Evolutionary conservation across 495 filamentous ascomycete genomes (phyloP).

Genomic region (Mycothermus thermophilus): DNA sequence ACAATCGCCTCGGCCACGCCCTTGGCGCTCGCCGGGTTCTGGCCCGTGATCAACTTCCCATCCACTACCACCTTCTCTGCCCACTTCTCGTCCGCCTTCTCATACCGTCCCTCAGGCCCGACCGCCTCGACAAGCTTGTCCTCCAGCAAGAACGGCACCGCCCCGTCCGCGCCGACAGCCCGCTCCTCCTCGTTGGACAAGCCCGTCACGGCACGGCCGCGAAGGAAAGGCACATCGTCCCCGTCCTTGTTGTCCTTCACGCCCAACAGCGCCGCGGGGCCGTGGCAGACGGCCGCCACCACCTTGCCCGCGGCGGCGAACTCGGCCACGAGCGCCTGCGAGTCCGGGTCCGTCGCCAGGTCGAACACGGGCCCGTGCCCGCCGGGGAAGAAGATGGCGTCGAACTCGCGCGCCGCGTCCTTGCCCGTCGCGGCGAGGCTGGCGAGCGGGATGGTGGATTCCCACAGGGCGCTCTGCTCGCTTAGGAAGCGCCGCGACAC

Average conservation of each 20-base stretch:
- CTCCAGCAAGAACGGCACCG: conserved; percentile 56
- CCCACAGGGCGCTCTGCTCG: conserved; percentile 43
- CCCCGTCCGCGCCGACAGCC: conserved; percentile 26
- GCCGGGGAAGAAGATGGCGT: conserved; percentile 59
- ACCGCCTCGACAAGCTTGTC: conserved; percentile 38
- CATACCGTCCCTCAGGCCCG: conserved; percentile 38
- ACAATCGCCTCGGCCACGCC: conserved; percentile 41
- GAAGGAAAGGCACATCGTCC: conserved; percentile 28
- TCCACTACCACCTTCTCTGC: conserved; percentile 46
- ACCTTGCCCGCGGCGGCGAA: conserved; percentile 49
- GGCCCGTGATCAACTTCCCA: conserved; percentile 55
- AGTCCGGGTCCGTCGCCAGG: conserved; percentile 36
- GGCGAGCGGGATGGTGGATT: conserved; percentile 42
- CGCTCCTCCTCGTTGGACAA: conserved; percentile 61
- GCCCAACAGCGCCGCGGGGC: conserved; percentile 46
- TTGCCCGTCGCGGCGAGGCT: conserved; percentile 36
- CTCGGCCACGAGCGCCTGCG: conserved; percentile 42
- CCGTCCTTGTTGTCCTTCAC: conserved; percentile 37
- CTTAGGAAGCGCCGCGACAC: conserved; percentile 38
- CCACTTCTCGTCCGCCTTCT: conserved; percentile 46
- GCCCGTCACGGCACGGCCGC: conserved; percentile 46
- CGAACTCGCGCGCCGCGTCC: conserved; percentile 49
- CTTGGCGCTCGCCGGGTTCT: conserved; percentile 56
- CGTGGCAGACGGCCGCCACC: conserved; percentile 57
- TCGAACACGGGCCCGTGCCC: conserved; percentile 77